Evolutionary conservation across 1,284 basidiomycete genomes (phyloP).

Genomic region (Boletus albobrunnescens): DNA sequence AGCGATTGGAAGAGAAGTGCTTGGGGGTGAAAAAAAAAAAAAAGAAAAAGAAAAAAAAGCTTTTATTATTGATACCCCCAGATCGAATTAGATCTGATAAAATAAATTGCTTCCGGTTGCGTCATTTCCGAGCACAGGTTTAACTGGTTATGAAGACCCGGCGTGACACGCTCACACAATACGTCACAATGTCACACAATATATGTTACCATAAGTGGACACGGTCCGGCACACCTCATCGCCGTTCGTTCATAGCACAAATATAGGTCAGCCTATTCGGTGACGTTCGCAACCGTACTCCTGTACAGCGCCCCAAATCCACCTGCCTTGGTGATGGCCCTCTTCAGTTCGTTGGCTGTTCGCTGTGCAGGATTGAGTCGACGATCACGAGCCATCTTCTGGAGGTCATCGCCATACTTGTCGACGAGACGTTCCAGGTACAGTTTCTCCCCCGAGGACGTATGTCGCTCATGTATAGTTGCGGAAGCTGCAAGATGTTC

Average conservation of each 20-base stretch:
- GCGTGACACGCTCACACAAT: conserved; percentile 16
- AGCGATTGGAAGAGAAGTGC: conserved; percentile 4
- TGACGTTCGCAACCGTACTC: conserved; percentile 1
- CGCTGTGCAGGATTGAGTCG: conserved; percentile 83
- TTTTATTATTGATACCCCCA: conserved; percentile 8
- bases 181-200: conserved; percentile 30
- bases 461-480: conserved; percentile 53
- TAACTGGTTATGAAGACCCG: conserved; percentile 20
- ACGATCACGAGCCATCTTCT: conserved; percentile 77
- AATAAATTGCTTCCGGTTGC: conserved; percentile 10
- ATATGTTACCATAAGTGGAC: conserved; percentile 15
- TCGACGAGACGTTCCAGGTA: conserved; percentile 69
- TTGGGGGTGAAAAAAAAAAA: not conserved
- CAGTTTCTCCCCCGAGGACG: conserved; percentile 65
- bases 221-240: conserved; percentile 7
- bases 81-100: conserved; percentile 20
- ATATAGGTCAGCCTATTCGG: conserved; percentile 6
- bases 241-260: conserved; percentile 5
- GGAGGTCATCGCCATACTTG: conserved; percentile 72
- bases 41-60: too few relatives aligned
- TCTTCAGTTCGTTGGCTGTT: conserved; percentile 77
- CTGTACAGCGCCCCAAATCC: conserved; percentile 22
- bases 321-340: conserved; percentile 55
- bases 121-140: conserved; percentile 32
- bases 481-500: conserved; percentile 44